Base-by-base conservation (phyloP, 1,284 basidiomycete genomes). In the Pseudozyma tsukubaensis region DNA sequence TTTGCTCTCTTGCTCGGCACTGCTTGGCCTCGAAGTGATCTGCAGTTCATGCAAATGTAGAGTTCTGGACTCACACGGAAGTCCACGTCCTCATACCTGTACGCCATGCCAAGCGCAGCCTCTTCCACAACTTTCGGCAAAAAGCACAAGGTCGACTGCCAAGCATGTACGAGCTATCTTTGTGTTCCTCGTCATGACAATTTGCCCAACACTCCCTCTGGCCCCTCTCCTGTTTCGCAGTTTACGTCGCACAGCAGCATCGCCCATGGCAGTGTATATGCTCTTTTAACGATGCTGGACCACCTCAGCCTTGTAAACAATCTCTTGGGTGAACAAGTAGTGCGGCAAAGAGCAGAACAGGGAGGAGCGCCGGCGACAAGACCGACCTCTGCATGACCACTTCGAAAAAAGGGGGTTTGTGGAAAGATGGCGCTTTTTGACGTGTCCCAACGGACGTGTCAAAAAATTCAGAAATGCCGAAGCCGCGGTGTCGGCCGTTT, bases 401-500 rank as follows among this genome's bases (percentile, higher is more conserved):
- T 6, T 43, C 21, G 42, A 7, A 32, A 37, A 37, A 29, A 29
- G 24, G 24, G 24, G 6, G 6, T 29, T 29, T 29, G 24, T 29
- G 24, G 24, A 29, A 35, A 16, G 42, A 32, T 50, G 50, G 59
- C 66, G 52, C 67, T 69, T 54, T 69, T 69, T 69, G 67, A 69
- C 67, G 53, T 69, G 60, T 69, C 57, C 43, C 67, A 52, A 49
- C 58, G 16, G 53, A 60, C 44, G 62, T 65, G 68, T 71, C 58
- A 47, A 54, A 54, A 49, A 57, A 51, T 24, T 24, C 21, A 24
- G 19, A 51, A 37, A 37, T n/a, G 37, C 14, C 37, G 37, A 39
- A 16, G 37, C 37, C 16, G 11, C 16, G 11, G 37, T 39, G 24
- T 39, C 37, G 4, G 37, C 37, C 12, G 8, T 39, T 39, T 39